Conservation (phyloP, 352 stramenopile genomes). For the Globisporangium echinulatum region DNA sequence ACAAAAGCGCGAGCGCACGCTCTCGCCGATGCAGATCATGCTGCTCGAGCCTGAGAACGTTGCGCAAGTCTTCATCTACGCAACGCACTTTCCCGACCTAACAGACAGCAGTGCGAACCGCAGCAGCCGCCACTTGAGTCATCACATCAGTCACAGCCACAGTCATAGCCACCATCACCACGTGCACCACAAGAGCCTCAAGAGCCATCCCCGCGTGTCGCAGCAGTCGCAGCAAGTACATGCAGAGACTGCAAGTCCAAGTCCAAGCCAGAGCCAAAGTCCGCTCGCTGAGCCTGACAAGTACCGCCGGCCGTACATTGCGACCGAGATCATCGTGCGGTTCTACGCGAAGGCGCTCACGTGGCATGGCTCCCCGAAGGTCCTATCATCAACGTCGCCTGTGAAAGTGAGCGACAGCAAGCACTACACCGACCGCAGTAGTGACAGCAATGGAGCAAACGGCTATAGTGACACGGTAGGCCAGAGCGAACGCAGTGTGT, state of each 20-base stretch:
- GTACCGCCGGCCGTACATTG: constrained; percentile 50
- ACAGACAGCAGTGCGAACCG: neutral
- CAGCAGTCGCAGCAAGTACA: neutral
- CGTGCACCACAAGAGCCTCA: neutral
- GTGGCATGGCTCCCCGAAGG: constrained; percentile 57
- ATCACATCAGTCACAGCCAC: constrained; percentile 2
- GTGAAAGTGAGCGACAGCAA: neutral
- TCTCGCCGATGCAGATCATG: constrained; percentile 62
- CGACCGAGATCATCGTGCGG: constrained; percentile 64
- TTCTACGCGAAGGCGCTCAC: constrained; percentile 73
- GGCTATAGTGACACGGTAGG: neutral
- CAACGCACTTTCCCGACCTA: constrained; percentile 27
- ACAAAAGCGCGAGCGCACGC: constrained; percentile 44
- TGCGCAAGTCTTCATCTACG: constrained; percentile 54
- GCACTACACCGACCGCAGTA: neutral
- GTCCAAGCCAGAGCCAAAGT: neutral
- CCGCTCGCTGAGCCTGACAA: constrained; percentile 28
- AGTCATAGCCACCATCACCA: neutral
- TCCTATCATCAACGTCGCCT: constrained; percentile 10
- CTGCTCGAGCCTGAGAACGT: constrained; percentile 58
- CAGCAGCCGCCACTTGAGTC: constrained; percentile 2
- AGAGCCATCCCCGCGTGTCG: neutral
- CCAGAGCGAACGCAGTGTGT: neutral
- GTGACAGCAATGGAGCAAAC: neutral
- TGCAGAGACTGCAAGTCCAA: neutral